These are phyloP conservation scores for Citrus maxima DNA, from an alignment of 345 rosid genomes.

Conservation along the genomic window DNA sequence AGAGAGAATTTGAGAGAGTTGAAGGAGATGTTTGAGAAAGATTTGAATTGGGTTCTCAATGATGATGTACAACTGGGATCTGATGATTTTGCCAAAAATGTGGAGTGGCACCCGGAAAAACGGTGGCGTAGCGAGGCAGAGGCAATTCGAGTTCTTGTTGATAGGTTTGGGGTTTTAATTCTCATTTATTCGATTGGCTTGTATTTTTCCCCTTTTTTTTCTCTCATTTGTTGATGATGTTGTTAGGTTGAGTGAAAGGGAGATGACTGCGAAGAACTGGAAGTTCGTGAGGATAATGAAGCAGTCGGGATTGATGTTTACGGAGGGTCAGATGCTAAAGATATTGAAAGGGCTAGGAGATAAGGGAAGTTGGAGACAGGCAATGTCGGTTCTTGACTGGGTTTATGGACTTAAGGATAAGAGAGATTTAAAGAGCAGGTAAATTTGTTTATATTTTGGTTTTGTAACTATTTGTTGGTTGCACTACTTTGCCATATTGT, in stretches of 20 bases:
- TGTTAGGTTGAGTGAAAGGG: conserved; percentile 64
- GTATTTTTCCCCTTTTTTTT: background rate
- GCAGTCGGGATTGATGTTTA: conserved; percentile 75
- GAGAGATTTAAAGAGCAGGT: conserved; percentile 70
- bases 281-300: conserved; percentile 91
- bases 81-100: conserved; percentile 21
- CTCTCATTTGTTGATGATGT: background rate
- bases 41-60: conserved; percentile 81
- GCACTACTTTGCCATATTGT: background rate
- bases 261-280: conserved; percentile 73
- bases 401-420: conserved; percentile 58
- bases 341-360: conserved; percentile 69
- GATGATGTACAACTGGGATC: conserved; percentile 62
- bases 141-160: conserved; percentile 64
- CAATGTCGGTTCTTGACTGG: conserved; percentile 74
- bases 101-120: conserved; percentile 40
- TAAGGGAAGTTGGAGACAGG: conserved; percentile 76
- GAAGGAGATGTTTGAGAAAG: conserved; percentile 65
- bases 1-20: conserved; percentile 60
- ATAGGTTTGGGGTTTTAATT: conserved; percentile 36
- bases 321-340: conserved; percentile 81
- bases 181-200: background rate
- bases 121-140: conserved; percentile 68
- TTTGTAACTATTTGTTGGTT: background rate
- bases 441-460: conserved; percentile 5